A percentile compares a stretch with the other conserved stretches of the same genome.
Conservation (phyloP, 73 alveolate genomes). For the Paramecium sexaurelia region DNA sequence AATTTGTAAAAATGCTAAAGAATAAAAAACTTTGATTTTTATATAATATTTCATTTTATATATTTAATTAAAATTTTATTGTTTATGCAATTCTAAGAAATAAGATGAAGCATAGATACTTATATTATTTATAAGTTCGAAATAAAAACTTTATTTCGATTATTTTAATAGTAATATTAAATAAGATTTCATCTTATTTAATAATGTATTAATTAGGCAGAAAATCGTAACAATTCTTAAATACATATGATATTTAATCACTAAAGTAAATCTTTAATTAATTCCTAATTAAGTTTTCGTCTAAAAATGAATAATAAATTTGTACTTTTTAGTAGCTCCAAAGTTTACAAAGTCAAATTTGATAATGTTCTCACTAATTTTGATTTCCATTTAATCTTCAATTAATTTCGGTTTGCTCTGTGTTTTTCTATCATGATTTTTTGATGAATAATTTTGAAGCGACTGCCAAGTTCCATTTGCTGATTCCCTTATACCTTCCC, state of each 20-base stretch:
- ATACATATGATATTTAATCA: neutral
- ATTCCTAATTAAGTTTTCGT: neutral
- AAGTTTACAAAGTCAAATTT: constrained; percentile 46
- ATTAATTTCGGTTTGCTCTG: neutral
- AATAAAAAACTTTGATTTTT: constrained; percentile 41
- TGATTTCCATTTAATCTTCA: constrained; percentile 45
- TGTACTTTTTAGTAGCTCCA: constrained; percentile 42
- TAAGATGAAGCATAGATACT: no score
- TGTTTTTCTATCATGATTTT: neutral
- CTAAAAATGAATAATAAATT: neutral
- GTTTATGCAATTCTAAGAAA: no score
- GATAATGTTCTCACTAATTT: constrained; percentile 34
- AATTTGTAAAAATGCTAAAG: constrained; percentile 56
- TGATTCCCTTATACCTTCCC: constrained; percentile 42
- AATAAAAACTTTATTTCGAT: no score
- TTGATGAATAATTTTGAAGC: neutral
- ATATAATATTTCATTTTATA: neutral
- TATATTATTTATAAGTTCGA: no score
- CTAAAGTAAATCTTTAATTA: constrained; percentile 22
- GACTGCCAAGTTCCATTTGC: constrained; percentile 59
- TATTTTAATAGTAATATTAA: no score
- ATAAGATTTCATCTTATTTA: no score
- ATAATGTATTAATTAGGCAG: neutral
- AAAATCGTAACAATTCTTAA: neutral
- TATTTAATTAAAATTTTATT: no score